These are phyloP conservation scores for Entomortierella parvispora DNA, from an alignment of 192 early-diverging fungal genomes.

Conservation along the genomic window DNA sequence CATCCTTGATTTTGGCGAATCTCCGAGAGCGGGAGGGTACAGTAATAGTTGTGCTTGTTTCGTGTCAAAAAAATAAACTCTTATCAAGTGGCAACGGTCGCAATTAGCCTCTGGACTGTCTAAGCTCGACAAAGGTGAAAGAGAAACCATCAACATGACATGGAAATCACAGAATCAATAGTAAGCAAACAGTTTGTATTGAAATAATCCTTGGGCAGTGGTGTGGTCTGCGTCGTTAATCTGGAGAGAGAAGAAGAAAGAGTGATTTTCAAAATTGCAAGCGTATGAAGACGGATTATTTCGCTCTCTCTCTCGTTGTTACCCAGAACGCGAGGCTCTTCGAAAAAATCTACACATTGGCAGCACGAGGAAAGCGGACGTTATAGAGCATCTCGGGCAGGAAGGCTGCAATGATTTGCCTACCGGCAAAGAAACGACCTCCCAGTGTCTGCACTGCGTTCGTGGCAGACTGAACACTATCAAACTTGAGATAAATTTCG, in stretches of 20 bases:
- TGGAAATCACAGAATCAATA: no score
- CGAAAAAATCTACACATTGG: conserved; percentile 52
- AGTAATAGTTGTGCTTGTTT: no score
- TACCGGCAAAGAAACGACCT: conserved; percentile 92
- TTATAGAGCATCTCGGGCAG: conserved; percentile 73
- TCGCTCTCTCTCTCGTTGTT: background rate
- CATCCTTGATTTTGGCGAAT: no score
- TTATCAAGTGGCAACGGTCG: no score
- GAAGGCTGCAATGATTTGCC: conserved; percentile 73
- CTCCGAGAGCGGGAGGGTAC: no score
- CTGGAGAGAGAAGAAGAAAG: background rate
- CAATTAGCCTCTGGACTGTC: no score
- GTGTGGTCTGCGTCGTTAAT: background rate
- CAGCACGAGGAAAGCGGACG: conserved; percentile 70
- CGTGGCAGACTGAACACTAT: conserved; percentile 68
- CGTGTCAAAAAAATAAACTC: no score
- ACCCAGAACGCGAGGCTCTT: background rate
- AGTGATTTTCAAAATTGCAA: background rate
- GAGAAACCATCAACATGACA: no score
- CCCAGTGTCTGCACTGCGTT: conserved; percentile 78
- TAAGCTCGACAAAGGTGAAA: no score
- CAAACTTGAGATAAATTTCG: conserved; percentile 88
- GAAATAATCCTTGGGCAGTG: no score
- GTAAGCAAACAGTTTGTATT: no score
- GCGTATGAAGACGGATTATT: background rate